These are phyloP conservation scores for Rhododendron williamsianum DNA, from an alignment of 148 eudicot species.

Conservation along the genomic window DNA sequence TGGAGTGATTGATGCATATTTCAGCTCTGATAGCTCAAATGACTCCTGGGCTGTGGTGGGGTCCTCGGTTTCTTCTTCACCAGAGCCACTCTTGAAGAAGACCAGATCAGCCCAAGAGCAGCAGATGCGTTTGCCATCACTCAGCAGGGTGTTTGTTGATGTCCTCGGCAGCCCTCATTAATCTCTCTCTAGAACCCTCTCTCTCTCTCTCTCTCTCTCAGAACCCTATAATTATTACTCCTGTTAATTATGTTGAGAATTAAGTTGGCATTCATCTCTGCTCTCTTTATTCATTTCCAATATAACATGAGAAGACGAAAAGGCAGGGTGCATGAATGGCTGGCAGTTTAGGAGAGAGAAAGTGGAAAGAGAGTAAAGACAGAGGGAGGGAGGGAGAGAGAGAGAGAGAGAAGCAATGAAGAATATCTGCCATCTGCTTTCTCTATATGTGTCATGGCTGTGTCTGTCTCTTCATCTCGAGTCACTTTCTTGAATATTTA, in stretches of 20 bases:
- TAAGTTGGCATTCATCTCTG: neutral
- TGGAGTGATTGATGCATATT: constrained; percentile 38
- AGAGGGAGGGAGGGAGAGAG: no score
- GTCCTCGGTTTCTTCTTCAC: constrained; percentile 27
- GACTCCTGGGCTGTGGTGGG: constrained; percentile 28
- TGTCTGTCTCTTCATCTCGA: neutral
- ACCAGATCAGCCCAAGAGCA: constrained; percentile 38
- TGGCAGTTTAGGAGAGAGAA: constrained; percentile 1
- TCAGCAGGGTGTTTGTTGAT: constrained; percentile 52
- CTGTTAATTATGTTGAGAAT: neutral
- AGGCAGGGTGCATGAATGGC: neutral
- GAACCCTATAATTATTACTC: neutral
- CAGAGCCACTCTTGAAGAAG: constrained; percentile 19
- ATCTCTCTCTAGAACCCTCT: constrained; percentile 7
- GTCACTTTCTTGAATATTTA: constrained; percentile 1
- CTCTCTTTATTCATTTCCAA: neutral
- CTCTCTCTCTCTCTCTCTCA: neutral
- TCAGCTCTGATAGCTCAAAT: constrained; percentile 45
- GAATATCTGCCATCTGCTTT: constrained; percentile 15
- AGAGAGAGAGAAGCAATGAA: constrained; percentile 8
- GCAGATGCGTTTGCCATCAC: constrained; percentile 41
- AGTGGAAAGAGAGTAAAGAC: no score
- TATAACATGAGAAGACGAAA: neutral
- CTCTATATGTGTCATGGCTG: neutral
- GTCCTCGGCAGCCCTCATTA: constrained; percentile 45